These are phyloP conservation scores for Onygenales sp. DNA, from an alignment of 2,329 filamentous ascomycete genomes.

Conservation along the genomic window DNA sequence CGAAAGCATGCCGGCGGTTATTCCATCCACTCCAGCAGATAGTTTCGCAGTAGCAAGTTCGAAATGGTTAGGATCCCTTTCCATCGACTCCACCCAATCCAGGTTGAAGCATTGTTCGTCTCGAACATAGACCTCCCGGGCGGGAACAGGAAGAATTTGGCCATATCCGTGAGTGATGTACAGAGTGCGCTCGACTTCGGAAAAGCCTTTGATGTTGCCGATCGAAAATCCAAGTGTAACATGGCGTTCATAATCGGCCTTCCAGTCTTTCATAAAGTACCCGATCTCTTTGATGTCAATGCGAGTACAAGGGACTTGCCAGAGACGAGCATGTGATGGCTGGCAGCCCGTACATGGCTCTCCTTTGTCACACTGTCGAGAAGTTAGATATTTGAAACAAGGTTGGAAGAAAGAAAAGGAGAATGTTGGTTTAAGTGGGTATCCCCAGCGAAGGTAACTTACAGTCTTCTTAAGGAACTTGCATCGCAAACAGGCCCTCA, in stretches of 20 bases:
- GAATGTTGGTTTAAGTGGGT: not conserved
- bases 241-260: conserved; percentile 90
- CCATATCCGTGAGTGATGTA: conserved; percentile 97
- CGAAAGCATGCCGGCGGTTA: conserved; percentile 69
- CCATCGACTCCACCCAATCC: conserved; percentile 81
- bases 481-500: conserved; percentile 86
- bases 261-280: conserved; percentile 99
- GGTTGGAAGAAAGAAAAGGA: not conserved
- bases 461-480: conserved; percentile 96
- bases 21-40: conserved; percentile 79
- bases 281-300: conserved; percentile 98
- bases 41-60: conserved; percentile 81
- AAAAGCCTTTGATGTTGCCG: conserved; percentile 86
- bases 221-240: conserved; percentile 79
- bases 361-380: conserved; percentile 69
- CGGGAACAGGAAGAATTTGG: conserved; percentile 83
- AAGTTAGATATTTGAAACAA: conserved; percentile 6
- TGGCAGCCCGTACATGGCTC: conserved; percentile 93
- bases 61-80: conserved; percentile 68
- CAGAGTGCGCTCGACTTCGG: conserved; percentile 53
- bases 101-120: conserved; percentile 89
- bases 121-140: conserved; percentile 83
- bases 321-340: conserved; percentile 86
- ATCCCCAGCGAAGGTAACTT: conserved; percentile 10
- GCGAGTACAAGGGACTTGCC: conserved; percentile 95